A percentile compares a stretch with the other conserved stretches of the same genome.
Conservation (phyloP, 768 basidiomycete species). For the Phlebiopsis flavidoalba region DNA sequence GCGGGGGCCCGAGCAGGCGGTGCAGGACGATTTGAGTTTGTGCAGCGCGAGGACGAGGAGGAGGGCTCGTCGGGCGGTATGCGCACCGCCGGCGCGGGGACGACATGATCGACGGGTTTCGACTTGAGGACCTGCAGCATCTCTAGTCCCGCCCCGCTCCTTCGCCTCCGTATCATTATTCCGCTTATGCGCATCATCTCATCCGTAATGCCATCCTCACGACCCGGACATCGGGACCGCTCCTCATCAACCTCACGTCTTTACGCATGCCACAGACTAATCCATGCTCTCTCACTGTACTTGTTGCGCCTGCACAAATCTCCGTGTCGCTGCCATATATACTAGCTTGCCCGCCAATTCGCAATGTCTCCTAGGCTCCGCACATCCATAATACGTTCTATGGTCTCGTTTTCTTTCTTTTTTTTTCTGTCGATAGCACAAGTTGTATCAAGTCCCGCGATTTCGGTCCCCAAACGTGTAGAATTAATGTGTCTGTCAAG, state of each 20-base stretch:
- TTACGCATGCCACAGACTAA: neutral
- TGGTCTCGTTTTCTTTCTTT: neutral
- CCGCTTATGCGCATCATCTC: neutral
- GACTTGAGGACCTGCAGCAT: conserved; percentile 18
- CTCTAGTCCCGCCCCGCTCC: neutral
- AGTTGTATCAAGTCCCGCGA: neutral
- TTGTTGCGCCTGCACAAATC: neutral
- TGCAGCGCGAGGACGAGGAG: conserved; percentile 25
- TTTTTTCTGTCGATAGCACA: neutral
- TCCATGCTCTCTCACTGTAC: neutral
- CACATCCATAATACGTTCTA: neutral
- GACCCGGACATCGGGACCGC: neutral
- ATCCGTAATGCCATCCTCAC: neutral
- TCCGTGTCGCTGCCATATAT: neutral
- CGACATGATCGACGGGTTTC: conserved; percentile 21
- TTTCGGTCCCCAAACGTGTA: neutral
- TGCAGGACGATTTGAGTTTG: conserved; percentile 32
- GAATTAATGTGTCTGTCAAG: neutral
- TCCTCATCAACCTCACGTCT: neutral
- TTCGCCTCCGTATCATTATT: neutral
- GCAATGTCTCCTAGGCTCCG: neutral
- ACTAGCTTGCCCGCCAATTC: neutral
- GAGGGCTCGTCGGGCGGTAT: conserved; percentile 76
- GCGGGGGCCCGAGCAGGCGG: conserved; percentile 23
- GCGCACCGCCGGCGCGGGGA: conserved; percentile 44